phyloP scores from a whole-genome alignment of 139 green algal species.

The Closterium sp. region DNA sequence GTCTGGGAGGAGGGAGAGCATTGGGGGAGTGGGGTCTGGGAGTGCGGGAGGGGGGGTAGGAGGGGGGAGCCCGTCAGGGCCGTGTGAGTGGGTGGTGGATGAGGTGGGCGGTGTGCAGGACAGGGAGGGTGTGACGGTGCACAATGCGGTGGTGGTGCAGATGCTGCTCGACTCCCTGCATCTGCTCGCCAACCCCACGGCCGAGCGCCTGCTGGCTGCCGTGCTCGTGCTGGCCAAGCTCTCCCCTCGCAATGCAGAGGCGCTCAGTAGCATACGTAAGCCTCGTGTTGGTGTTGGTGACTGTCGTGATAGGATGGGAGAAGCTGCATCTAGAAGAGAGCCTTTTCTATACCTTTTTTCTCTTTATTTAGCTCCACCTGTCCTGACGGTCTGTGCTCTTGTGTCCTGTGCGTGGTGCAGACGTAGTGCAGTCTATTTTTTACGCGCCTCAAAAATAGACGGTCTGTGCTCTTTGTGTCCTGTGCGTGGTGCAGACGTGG shows the following conservation, averaged over 20 bases:
- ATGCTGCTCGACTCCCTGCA: slow-evolving; percentile 4
- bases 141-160: slow-evolving; percentile 20
- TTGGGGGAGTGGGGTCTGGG: neutral
- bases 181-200: neutral
- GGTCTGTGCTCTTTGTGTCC: neutral
- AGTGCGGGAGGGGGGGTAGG: neutral
- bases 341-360: too few relatives aligned
- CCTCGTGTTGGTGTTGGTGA: neutral
- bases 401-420: neutral
- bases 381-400: neutral
- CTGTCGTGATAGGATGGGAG: neutral
- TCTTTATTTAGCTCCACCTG: too few relatives aligned
- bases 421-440: slow-evolving; percentile 8
- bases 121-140: neutral
- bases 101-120: neutral
- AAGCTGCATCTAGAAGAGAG: neutral
- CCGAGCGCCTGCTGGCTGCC: neutral
- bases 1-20: neutral
- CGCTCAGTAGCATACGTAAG: neutral
- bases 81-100: neutral
- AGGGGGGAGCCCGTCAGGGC: neutral
- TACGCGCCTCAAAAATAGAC: too few relatives aligned
- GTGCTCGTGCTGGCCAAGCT: neutral
- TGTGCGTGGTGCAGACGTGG: neutral
- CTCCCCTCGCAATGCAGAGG: neutral